phyloP scores from a whole-genome alignment of 768 basidiomycete genomes.

The Boletellus sp. region DNA sequence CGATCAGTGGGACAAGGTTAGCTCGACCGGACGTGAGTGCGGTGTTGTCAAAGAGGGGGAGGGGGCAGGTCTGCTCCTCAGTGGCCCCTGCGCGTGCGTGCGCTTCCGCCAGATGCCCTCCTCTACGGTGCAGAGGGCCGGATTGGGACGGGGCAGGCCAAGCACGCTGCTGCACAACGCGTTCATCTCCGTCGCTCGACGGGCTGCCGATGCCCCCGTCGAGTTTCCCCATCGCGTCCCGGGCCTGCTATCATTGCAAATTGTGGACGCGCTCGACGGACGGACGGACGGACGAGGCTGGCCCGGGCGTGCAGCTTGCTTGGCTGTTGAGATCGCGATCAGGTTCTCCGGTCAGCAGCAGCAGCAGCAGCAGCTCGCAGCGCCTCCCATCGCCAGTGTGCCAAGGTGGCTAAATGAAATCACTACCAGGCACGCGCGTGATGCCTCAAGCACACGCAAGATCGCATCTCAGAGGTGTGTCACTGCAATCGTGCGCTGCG shows the following conservation, averaged over 20 bases:
- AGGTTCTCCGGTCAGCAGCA: too few relatives aligned
- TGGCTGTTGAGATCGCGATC: too few relatives aligned
- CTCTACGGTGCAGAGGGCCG: neutral
- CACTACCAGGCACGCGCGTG: constrained; percentile 31
- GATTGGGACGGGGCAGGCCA: constrained; percentile 20
- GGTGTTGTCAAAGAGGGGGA: constrained; percentile 15
- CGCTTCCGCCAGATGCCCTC: constrained; percentile 16
- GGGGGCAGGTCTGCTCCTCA: too few relatives aligned
- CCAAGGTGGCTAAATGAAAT: constrained; percentile 37
- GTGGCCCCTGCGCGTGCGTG: too few relatives aligned
- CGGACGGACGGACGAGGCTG: constrained; percentile 12
- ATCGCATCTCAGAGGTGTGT: constrained; percentile 33
- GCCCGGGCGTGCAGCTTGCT: too few relatives aligned
- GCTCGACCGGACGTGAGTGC: constrained; percentile 20
- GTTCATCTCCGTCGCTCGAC: constrained; percentile 26
- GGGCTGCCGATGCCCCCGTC: constrained; percentile 13
- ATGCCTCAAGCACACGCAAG: constrained; percentile 30
- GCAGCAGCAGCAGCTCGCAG: too few relatives aligned
- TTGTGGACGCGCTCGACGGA: constrained; percentile 13
- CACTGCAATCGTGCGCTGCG: constrained; percentile 28
- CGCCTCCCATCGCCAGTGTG: constrained; percentile 21
- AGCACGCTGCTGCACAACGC: constrained; percentile 11
- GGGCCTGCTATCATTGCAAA: constrained; percentile 18
- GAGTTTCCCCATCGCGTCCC: neutral
- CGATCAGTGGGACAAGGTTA: constrained; percentile 34